Evolutionary conservation across 1,139 yeast species (phyloP).

Genomic region (Yamadazyma spencermartinsiae): DNA sequence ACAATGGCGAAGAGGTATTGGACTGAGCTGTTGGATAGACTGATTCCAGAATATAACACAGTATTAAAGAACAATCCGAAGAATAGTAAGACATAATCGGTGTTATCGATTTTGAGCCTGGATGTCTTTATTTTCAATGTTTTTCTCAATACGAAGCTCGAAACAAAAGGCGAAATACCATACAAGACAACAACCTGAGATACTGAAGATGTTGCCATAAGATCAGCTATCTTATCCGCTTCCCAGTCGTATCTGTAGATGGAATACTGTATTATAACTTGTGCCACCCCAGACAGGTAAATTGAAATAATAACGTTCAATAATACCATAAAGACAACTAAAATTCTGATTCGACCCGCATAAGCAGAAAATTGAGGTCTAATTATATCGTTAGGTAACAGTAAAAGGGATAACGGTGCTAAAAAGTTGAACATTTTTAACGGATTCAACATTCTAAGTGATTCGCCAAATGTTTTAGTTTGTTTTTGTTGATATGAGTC

Average conservation of each 20-base stretch:
- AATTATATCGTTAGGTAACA: constrained; percentile 38
- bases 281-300: constrained; percentile 33
- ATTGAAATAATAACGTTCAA: constrained; percentile 47
- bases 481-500: not conserved
- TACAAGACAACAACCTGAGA: constrained; percentile 38
- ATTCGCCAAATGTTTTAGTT: constrained; percentile 21
- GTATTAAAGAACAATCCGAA: constrained; percentile 38
- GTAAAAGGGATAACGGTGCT: constrained; percentile 47
- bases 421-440: constrained; percentile 25
- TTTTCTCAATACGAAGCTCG: constrained; percentile 27
- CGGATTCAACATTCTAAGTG: constrained; percentile 3
- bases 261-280: constrained; percentile 56
- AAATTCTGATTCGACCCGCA: constrained; percentile 21
- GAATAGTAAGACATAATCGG: constrained; percentile 47
- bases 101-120: constrained; percentile 47
- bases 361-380: constrained; percentile 13
- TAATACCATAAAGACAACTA: constrained; percentile 45
- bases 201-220: constrained; percentile 55
- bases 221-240: constrained; percentile 58
- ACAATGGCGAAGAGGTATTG: constrained; percentile 23
- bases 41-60: constrained; percentile 37
- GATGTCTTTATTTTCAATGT: constrained; percentile 31
- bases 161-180: constrained; percentile 35
- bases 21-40: constrained; percentile 19
- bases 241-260: constrained; percentile 61